phyloP scores from a whole-genome alignment of 495 filamentous ascomycete species.

The Durotheca rogersii region DNA sequence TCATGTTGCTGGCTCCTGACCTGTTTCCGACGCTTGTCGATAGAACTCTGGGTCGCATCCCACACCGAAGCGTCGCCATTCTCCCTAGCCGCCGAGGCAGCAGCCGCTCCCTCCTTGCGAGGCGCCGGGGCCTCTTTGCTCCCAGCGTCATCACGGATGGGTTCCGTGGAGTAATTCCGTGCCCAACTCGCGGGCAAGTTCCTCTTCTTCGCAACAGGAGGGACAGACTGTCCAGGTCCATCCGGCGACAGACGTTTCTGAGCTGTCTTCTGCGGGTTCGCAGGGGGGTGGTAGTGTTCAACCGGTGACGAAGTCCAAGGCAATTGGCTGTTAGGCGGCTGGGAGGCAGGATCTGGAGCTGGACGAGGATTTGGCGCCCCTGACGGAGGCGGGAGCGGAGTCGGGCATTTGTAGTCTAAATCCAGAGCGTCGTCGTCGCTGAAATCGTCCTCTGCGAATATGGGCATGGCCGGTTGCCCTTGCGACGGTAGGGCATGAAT shows the following conservation, averaged over 20 bases:
- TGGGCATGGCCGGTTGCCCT: constrained; percentile 38
- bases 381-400: constrained; percentile 43
- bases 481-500: constrained; percentile 8
- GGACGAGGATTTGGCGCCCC: constrained; percentile 21
- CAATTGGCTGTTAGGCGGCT: constrained; percentile 36
- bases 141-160: constrained; percentile 30
- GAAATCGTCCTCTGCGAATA: constrained; percentile 64
- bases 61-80: constrained; percentile 52
- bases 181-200: constrained; percentile 34
- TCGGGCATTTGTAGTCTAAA: constrained; percentile 56
- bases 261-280: constrained; percentile 11
- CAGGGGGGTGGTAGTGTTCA: constrained; percentile 29
- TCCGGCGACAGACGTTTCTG: constrained; percentile 40
- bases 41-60: constrained; percentile 77
- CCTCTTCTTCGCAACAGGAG: constrained; percentile 36
- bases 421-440: constrained; percentile 67
- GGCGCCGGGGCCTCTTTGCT: constrained; percentile 34
- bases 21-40: constrained; percentile 80
- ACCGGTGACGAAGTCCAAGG: constrained; percentile 38
- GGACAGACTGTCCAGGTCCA: constrained; percentile 17
- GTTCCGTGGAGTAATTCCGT: not conserved
- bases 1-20: constrained; percentile 61
- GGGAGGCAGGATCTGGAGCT: constrained; percentile 34
- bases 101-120: not conserved
- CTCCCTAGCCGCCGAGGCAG: constrained; percentile 42